Base-by-base conservation (phyloP, 768 basidiomycete species). In the Trametes cinnabarina region DNA sequence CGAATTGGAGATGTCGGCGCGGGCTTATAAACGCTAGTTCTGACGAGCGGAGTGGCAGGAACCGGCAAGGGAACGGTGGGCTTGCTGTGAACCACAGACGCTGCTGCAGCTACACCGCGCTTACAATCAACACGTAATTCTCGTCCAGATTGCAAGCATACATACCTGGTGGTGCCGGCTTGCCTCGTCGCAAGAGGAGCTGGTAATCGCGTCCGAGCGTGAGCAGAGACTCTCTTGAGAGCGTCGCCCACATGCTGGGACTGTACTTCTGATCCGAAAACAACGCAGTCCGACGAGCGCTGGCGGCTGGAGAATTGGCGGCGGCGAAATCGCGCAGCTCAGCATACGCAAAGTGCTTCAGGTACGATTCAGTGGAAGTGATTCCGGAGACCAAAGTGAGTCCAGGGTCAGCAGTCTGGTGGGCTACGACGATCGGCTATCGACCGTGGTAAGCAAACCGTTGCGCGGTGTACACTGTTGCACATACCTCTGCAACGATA, bases 161-260 rank as follows among this genome's bases (percentile, higher is more conserved):
- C 66, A 10, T 58, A 57, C 67, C 49, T 9, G 73, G 65, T 1
- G 69, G 60, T 9, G 71, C 65, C 6, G 76, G 76, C 19, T 74
- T 73, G 1, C 90, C 90, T n/a, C 82, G 74, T 1, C 82, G 77
- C 3, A 87, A 72, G 47, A 92, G 74, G 0, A 76, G 73, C 63
- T 87, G 87, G 60, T 91, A 91, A 68, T 93, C 88, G 1, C 73
- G 67, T 9, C 88, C 90, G 1, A 92, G 75, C 7, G 80, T 67
- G 10, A 88, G 65, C 2, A 93, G 76, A 8, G 80, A 76, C 53
- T 85, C 82, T 4, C 88, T 79, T 8, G 75, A 74, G 30, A 91
- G 72, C 2, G 76, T 76, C 19, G 73, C 74, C 90, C 91, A 92
- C 9, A 89, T 70, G 50, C 74, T 82, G 0, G 84, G 85, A 8